Base-by-base conservation (phyloP, 257 asterid genomes). In the Lycium barbarum region DNA sequence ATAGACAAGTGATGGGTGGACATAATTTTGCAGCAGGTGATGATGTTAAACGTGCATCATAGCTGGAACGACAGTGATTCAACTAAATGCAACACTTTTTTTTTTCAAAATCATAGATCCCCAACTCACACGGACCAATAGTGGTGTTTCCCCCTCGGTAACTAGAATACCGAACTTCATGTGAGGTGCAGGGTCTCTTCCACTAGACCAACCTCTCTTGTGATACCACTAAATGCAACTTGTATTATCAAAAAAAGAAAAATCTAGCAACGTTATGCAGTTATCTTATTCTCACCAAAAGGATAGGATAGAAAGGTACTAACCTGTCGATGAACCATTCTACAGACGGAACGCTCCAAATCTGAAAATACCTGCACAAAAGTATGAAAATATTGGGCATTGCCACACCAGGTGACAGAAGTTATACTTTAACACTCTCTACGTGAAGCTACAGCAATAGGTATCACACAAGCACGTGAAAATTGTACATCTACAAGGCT, bases 291-390 rank as follows among this genome's bases (percentile, higher is more conserved):
- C 43, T 65, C 15, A 81, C 59, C 86, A 54, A 18, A 51, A 83
- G 76, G 22, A 80, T 72, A 85, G 51, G 63, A 54, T 83, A 17
- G 20, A 84, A 83, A 84, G 82, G 79, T 63, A 53, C 86, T 55
- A 81, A 95, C 99, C 99, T 95, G 99, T 81, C 94, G 97, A 89
- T 97, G 99, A 89, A 95, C 94, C 99, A 97, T 97, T 84, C 99
- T 93, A 86, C 99, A 97, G 66, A 90, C 97, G 57, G 99, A 97
- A 57, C 99, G 98, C 93, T 97, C 99, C 97, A 97, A 90, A 92
- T 97, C 99, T 6, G 99, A 97, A 88, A 97, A 95, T 83, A 97
- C 99, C 99, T 97, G 93, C 86, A 90, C 82, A 78, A 9, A 51
- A 4, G 65, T 33, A 78, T 14, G 82, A 53, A 76, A 78, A 53